phyloP scores from a whole-genome alignment of 331 rosid genomes.

The Saraca asoca region DNA sequence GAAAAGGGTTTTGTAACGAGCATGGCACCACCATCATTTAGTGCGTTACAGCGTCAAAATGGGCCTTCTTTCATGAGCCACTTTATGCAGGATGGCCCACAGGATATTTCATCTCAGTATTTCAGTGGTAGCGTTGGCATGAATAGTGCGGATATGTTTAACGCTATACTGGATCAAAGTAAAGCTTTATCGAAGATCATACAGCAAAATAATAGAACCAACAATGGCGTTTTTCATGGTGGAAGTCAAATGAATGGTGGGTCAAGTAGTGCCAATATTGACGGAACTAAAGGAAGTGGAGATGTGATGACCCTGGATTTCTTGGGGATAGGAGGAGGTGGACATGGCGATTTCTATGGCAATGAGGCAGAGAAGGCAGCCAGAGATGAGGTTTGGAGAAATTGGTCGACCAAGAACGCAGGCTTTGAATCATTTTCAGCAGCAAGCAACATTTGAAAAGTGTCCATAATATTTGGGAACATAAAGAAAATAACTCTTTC shows the following conservation, averaged over 20 bases:
- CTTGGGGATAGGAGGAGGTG: conserved; percentile 52
- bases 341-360: conserved; percentile 39
- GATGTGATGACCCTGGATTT: conserved; percentile 66
- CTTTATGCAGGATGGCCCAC: conserved; percentile 42
- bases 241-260: neutral
- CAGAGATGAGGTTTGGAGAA: conserved; percentile 40
- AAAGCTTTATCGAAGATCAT: conserved; percentile 54
- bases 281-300: conserved; percentile 35
- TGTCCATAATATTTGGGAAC: conserved; percentile 28
- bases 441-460: conserved; percentile 28
- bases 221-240: conserved; percentile 23
- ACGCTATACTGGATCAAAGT: conserved; percentile 55
- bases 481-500: neutral
- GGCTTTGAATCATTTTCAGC: conserved; percentile 43
- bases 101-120: conserved; percentile 36
- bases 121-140: conserved; percentile 31
- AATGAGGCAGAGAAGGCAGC: conserved; percentile 36
- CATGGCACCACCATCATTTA: conserved; percentile 63
- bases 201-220: conserved; percentile 36
- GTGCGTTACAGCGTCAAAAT: conserved; percentile 32
- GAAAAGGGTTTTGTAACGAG: conserved; percentile 39
- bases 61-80: conserved; percentile 43
- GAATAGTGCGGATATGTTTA: conserved; percentile 56
- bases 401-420: conserved; percentile 32
- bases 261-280: neutral